Base-by-base conservation (phyloP, 176 grass and related monocot species). In the Puya raimondii region DNA sequence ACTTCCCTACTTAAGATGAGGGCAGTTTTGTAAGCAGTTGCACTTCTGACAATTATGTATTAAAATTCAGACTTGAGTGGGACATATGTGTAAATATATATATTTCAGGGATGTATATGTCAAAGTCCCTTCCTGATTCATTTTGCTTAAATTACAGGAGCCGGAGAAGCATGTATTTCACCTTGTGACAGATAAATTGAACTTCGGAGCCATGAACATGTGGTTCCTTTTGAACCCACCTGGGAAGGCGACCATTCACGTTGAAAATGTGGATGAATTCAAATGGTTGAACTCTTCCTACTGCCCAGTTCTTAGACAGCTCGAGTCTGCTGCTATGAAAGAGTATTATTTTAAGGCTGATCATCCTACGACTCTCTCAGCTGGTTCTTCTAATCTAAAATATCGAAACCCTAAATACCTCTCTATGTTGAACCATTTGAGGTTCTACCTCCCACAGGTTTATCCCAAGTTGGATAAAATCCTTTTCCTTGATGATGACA, bases 171-270 rank as follows among this genome's bases (percentile, higher is more conserved):
- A 99, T 87, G 89, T 99, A 70, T 93, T 99, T 69, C 94, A 99
- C 86, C 87, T 99, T 47, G 94, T 99, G 66, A 93, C 94, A 69
- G 89, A 99, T 79, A 99, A 99, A 80, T 85, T 99, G 78, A 93
- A 99, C 75, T 93, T 99, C 64, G 94, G 89, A 82, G 89, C 94
- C 27, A 93, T 99, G 94, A 99, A 88, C 84, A 99, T 99, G 94
- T 99, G 94, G 94, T 99, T 99, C 88, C 64, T 99, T 63, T 76
- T 93, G 63, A 99, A 99, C 64, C 87, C 94, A 63, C 94, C 94
- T 72, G 87, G 89, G n/a, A 83, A 87, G 53, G 94, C 94, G 16
- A 93, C 94, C 23, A 91, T 99, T 66, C 84, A 99, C 80, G 89
- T 99, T 49, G 89, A 99, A 70, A 99, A 99, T 80, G 94, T 99